phyloP scores from a whole-genome alignment of 306 rosid genomes.

The Gastrolobium villosum region DNA sequence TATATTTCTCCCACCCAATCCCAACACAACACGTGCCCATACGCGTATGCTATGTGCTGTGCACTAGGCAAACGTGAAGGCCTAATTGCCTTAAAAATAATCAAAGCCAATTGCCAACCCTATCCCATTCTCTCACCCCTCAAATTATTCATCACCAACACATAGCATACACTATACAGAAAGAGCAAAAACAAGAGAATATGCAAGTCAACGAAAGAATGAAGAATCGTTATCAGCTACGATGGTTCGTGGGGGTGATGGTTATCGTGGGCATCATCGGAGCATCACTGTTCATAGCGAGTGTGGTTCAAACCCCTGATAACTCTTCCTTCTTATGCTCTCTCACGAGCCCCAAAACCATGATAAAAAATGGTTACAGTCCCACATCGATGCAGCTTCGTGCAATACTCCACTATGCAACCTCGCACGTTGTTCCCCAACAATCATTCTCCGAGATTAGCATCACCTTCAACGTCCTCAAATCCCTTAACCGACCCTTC shows the following conservation, averaged over 20 bases:
- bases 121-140: neutral
- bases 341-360: constrained; percentile 24
- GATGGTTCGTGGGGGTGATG: constrained; percentile 26
- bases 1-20: neutral
- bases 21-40: neutral
- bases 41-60: neutral
- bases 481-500: constrained; percentile 60
- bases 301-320: constrained; percentile 48
- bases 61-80: neutral
- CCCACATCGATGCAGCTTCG: constrained; percentile 55
- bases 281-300: constrained; percentile 53
- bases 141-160: neutral
- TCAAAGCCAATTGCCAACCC: neutral
- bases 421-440: constrained; percentile 66
- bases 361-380: too few relatives aligned
- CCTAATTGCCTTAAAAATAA: neutral
- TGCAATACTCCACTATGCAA: constrained; percentile 85
- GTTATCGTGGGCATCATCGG: constrained; percentile 53
- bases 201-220: constrained; percentile 38
- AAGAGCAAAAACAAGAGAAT: neutral
- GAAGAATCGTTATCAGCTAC: constrained; percentile 46
- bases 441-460: constrained; percentile 67
- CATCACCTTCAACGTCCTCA: constrained; percentile 66
- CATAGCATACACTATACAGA: neutral
- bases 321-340: constrained; percentile 57